Evolutionary conservation across 2,329 filamentous ascomycete species (phyloP), one percentile per base, ranked within the genome.

Genomic region (Spiromastix sp.): DNA sequence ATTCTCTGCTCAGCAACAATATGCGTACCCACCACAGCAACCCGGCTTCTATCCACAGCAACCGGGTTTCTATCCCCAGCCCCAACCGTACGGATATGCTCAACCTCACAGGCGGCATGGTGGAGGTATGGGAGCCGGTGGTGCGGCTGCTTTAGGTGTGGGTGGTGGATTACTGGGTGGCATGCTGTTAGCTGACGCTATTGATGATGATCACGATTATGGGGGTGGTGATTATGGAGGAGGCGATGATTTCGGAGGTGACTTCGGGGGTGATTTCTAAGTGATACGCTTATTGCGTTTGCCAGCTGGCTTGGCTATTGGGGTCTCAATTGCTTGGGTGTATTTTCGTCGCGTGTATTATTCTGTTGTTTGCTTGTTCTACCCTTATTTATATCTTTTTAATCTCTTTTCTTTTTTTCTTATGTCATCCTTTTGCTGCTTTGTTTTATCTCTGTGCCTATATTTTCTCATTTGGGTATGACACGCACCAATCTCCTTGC

Each of bases 101-200:
- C n/a, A 24, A 24, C 21, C 21, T n/a, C n/a, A 24, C 21, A n/a
- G 7, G 21, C 21, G 21, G 21, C 21, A n/a, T n/a, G 21, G 21
- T 24, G 63, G 65, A 19, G 63, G 67, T 4, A 66, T 89, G 61
- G 83, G 84, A n/a, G 69, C 73, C 40, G 74, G 70, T 8, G 34
- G 34, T 9, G 85, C 79, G 34, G 76, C 79, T 6, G 83, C 83
- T 15, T 64, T 93, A 28, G 86, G 86, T 63, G 58, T 84, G 3
- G 86, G 85, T 46, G 86, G 81, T 43, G 86, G 86, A 57, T 52
- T 94, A 53, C 49, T 94, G 1, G 87, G 85, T 47, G 86, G 86
- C 37, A 72, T 76, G 42, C 42, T 93, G 49, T 59, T 93, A 20
- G 79, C 70, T 2, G 68, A 81, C 50, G 78, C 79, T 1, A 67